Evolutionary conservation across 2,329 filamentous ascomycete genomes (phyloP).

Genomic region (Hypoxylon sp.): DNA sequence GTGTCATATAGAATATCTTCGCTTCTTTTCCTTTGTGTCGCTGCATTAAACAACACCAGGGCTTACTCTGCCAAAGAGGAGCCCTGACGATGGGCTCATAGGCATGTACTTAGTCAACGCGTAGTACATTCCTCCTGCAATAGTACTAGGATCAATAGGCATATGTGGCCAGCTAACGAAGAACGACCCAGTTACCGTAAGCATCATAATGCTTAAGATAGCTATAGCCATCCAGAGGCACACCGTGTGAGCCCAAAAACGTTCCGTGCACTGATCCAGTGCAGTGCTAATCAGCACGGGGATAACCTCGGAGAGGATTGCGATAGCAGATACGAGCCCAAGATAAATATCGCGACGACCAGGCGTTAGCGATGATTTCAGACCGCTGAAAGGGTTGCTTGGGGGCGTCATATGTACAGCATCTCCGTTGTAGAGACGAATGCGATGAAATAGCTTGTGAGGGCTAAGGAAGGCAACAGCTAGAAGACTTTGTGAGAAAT

Average conservation of each 20-base stretch:
- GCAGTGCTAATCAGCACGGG: slow-evolving; percentile 66
- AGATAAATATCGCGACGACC: slow-evolving; percentile 58
- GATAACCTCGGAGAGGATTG: slow-evolving; percentile 66
- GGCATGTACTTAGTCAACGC: slow-evolving; percentile 45
- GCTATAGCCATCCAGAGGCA: slow-evolving; percentile 60
- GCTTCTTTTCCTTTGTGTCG: not conserved
- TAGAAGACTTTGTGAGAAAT: slow-evolving; percentile 45
- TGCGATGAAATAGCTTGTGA: slow-evolving; percentile 59
- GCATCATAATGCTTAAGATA: slow-evolving; percentile 61
- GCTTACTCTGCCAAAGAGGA: slow-evolving; percentile 33
- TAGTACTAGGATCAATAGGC: slow-evolving; percentile 63
- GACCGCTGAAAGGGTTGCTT: slow-evolving; percentile 63
- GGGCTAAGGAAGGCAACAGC: slow-evolving; percentile 64
- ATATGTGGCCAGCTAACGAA: slow-evolving; percentile 61
- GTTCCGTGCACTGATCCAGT: slow-evolving; percentile 62
- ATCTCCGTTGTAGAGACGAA: slow-evolving; percentile 57
- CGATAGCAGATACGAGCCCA: slow-evolving; percentile 58
- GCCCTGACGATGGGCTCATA: slow-evolving; percentile 38
- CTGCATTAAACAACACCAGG: slow-evolving; percentile 21
- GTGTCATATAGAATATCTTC: not conserved
- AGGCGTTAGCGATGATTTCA: slow-evolving; percentile 57
- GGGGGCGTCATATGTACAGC: slow-evolving; percentile 59
- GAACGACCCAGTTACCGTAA: slow-evolving; percentile 59
- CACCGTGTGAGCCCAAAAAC: slow-evolving; percentile 57
- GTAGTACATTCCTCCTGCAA: slow-evolving; percentile 64